Percentiles rank a stretch among this genome's conserved stretches.
phyloP scores from a whole-genome alignment of 2,329 filamentous ascomycete genomes.

The Botrytis aclada region DNA sequence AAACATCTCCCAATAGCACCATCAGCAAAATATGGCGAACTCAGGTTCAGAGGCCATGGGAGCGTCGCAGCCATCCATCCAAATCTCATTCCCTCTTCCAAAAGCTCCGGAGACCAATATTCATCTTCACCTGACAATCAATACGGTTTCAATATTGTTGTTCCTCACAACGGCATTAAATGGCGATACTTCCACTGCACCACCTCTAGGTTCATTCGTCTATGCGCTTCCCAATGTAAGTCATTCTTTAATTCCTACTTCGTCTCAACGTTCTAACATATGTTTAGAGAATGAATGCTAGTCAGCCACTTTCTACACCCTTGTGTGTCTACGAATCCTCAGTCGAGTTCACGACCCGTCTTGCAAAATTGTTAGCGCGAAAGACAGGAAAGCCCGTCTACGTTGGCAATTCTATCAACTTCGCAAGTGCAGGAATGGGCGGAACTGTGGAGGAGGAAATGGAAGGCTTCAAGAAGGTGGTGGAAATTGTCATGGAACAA shows the following conservation, averaged over 20 bases:
- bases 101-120: conserved; percentile 59
- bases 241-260: conserved; percentile 17
- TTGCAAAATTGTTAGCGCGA: conserved; percentile 80
- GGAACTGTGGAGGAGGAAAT: conserved; percentile 91
- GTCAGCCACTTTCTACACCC: conserved; percentile 69
- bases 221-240: conserved; percentile 88
- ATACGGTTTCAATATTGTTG: conserved; percentile 56
- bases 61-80: conserved; percentile 24
- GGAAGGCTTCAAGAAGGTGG: conserved; percentile 75
- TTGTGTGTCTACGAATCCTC: conserved; percentile 74
- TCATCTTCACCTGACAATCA: conserved; percentile 57
- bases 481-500: conserved; percentile 63
- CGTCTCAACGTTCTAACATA: conserved; percentile 22
- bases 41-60: not conserved
- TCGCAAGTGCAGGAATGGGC: conserved; percentile 69
- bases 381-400: conserved; percentile 75
- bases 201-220: conserved; percentile 81
- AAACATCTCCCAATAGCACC: not conserved
- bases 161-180: conserved; percentile 58
- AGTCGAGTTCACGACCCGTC: conserved; percentile 79
- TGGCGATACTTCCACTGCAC: conserved; percentile 49
- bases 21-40: conserved; percentile 5
- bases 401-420: conserved; percentile 81
- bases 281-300: conserved; percentile 41
- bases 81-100: conserved; percentile 60